Percentiles rank a stretch among this genome's conserved stretches.
phyloP scores from a whole-genome alignment of 257 asterid genomes.

The Solanum clarkiae region DNA sequence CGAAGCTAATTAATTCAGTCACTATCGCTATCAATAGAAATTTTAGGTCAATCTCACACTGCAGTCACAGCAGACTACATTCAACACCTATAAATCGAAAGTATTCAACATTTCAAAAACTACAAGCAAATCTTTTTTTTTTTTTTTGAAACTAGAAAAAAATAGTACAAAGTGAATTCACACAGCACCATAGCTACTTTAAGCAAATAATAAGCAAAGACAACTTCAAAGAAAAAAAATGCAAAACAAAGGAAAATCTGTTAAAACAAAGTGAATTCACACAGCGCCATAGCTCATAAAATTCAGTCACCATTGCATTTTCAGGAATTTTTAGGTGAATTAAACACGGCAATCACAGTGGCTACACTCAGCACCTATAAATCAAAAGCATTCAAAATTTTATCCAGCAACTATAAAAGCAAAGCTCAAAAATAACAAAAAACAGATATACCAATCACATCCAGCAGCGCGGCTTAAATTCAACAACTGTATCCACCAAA shows the following conservation, averaged over 20 bases:
- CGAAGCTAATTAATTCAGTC: neutral
- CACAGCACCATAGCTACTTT: neutral
- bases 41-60: constrained; percentile 1
- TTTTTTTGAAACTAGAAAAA: neutral
- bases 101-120: neutral
- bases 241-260: neutral
- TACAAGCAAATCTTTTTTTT: neutral
- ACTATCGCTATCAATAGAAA: neutral
- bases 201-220: neutral
- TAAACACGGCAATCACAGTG: neutral
- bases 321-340: constrained; percentile 3
- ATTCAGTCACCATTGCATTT: neutral
- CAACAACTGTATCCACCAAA: neutral
- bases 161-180: neutral
- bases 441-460: neutral
- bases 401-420: neutral
- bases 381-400: neutral
- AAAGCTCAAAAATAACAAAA: neutral
- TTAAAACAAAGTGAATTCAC: neutral
- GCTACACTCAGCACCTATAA: neutral
- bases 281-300: neutral
- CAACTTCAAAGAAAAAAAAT: neutral
- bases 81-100: neutral
- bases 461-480: neutral
- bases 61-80: neutral